These are phyloP conservation scores for Cladosporium sp. DNA, from an alignment of 2,329 filamentous ascomycete species.

Conservation along the genomic window DNA sequence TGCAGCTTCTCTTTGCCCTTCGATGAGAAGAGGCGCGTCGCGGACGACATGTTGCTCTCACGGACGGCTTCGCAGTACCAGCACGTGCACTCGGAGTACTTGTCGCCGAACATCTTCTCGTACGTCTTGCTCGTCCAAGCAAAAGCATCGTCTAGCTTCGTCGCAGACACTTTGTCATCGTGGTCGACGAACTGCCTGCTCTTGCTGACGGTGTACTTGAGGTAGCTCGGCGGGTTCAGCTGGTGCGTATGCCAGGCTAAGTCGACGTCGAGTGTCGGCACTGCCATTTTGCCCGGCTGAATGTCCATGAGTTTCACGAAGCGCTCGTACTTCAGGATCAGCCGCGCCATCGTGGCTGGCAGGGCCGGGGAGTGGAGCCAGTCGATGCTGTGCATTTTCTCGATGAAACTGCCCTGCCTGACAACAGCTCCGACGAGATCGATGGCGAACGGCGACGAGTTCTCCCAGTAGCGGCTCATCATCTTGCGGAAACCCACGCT, in stretches of 20 bases:
- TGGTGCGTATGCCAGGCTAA: slow-evolving; percentile 79
- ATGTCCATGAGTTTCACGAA: slow-evolving; percentile 56
- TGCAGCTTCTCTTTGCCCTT: slow-evolving; percentile 30
- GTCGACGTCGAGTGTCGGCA: slow-evolving; percentile 70
- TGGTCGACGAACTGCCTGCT: slow-evolving; percentile 65
- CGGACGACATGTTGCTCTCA: slow-evolving; percentile 46
- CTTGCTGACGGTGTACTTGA: slow-evolving; percentile 45
- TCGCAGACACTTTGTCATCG: slow-evolving; percentile 74
- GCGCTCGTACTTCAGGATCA: slow-evolving; percentile 58
- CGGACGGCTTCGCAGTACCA: slow-evolving; percentile 77
- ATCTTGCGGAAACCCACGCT: slow-evolving; percentile 53
- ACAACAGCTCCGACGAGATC: slow-evolving; percentile 61
- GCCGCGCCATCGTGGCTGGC: slow-evolving; percentile 55
- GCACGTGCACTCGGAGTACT: slow-evolving; percentile 73
- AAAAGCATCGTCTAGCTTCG: slow-evolving; percentile 57
- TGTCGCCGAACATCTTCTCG: slow-evolving; percentile 55
- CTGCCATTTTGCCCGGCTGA: slow-evolving; percentile 42
- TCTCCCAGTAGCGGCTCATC: slow-evolving; percentile 67
- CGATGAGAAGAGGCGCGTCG: slow-evolving; percentile 42
- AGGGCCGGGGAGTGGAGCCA: slow-evolving; percentile 70
- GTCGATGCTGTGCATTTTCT: slow-evolving; percentile 70
- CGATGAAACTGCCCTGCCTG: slow-evolving; percentile 59
- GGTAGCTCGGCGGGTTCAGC: slow-evolving; percentile 59
- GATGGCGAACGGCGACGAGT: slow-evolving; percentile 57
- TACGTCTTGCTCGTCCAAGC: slow-evolving; percentile 68